A percentile compares a stretch with the other conserved stretches of the same genome.
Evolutionary conservation across 2,329 filamentous ascomycete genomes (phyloP).

Genomic region (Septoria petroselini): DNA sequence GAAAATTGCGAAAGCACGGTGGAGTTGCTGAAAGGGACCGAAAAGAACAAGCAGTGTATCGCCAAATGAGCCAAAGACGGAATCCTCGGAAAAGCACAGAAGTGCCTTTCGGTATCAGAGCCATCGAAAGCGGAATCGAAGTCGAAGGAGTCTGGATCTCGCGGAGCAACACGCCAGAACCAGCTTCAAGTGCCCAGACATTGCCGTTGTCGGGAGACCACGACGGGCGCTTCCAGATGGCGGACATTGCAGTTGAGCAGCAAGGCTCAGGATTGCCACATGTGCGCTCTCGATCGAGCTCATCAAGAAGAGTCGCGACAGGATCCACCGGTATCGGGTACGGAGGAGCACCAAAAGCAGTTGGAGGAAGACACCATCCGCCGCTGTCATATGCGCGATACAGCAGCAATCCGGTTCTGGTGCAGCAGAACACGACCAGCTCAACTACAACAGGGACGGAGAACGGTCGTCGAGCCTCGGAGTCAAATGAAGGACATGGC

Average conservation of each 20-base stretch:
- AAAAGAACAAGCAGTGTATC: slow-evolving; percentile 35
- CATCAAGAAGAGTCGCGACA: background rate
- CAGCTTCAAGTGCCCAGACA: slow-evolving; percentile 28
- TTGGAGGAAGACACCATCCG: slow-evolving; percentile 31
- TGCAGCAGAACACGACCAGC: slow-evolving; percentile 37
- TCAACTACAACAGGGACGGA: slow-evolving; percentile 35
- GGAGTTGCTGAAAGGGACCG: slow-evolving; percentile 34
- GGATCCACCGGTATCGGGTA: background rate
- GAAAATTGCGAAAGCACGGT: slow-evolving; percentile 44
- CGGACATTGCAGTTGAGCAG: slow-evolving; percentile 24
- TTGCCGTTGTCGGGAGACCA: slow-evolving; percentile 26
- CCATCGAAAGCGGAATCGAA: slow-evolving; percentile 77
- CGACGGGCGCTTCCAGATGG: slow-evolving; percentile 14
- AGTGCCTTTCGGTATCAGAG: slow-evolving; percentile 81
- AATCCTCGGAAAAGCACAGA: slow-evolving; percentile 43
- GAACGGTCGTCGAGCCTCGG: slow-evolving; percentile 31
- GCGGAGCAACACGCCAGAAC: slow-evolving; percentile 42
- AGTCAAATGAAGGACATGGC: slow-evolving; percentile 11
- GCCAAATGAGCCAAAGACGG: slow-evolving; percentile 34
- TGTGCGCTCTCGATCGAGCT: background rate
- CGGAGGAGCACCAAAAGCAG: slow-evolving; percentile 18
- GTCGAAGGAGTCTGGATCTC: slow-evolving; percentile 72
- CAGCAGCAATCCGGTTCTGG: slow-evolving; percentile 36
- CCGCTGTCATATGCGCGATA: slow-evolving; percentile 41
- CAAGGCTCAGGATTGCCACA: slow-evolving; percentile 6